A percentile compares a stretch with the other conserved stretches of the same genome.
phyloP scores from a whole-genome alignment of 148 eudicot species.

The Spergularia marina region DNA sequence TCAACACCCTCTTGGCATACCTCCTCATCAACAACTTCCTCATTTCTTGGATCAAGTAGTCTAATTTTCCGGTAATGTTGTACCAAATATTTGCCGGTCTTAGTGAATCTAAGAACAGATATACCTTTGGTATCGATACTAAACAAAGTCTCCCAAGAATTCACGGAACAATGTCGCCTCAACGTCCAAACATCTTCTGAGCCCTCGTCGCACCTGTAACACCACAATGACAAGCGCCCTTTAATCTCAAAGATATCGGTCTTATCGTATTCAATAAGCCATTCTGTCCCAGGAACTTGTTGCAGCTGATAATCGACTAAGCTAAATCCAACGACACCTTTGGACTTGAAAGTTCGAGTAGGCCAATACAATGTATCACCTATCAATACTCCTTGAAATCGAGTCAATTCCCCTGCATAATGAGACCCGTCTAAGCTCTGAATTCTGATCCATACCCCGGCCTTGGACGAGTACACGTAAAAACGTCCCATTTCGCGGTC shows the following conservation, averaged over 20 bases:
- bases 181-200: not conserved
- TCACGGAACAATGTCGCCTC: not conserved
- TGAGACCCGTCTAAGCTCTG: not conserved
- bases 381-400: not conserved
- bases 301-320: conserved; percentile 3
- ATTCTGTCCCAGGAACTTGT: conserved; percentile 1
- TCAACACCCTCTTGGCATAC: not conserved
- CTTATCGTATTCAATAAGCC: not conserved
- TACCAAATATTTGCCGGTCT: conserved; percentile 4
- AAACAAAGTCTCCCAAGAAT: not conserved
- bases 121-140: not conserved
- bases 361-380: conserved; percentile 11
- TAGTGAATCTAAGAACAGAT: not conserved
- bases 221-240: conserved; percentile 6
- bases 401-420: conserved; percentile 8
- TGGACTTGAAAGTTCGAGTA: not conserved
- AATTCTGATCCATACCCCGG: not conserved
- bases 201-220: not conserved
- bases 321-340: conserved; percentile 4
- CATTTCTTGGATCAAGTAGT: not conserved
- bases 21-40: not conserved
- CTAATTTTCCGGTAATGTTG: not conserved
- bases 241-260: not conserved
- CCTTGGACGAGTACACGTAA: conserved; percentile 9
- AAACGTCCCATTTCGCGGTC: not conserved